Percentiles rank a stretch among this genome's conserved stretches.
Evolutionary conservation across 2,329 filamentous ascomycete genomes (phyloP).

Genomic region (Ustulina deusta): DNA sequence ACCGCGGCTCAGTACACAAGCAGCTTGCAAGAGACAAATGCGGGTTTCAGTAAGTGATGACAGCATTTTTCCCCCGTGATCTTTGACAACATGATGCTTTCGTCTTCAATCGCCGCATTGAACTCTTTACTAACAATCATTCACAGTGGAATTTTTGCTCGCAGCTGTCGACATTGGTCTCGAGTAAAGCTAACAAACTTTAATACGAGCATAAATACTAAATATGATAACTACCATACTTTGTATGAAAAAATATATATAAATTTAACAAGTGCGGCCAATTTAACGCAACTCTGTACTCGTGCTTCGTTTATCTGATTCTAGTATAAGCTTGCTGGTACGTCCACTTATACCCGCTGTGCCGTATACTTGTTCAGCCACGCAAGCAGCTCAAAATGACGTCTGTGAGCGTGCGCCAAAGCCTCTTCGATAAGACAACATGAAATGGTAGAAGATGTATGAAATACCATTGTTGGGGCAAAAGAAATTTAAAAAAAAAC

Average conservation of each 20-base stretch:
- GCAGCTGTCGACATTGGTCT: slow-evolving; percentile 45
- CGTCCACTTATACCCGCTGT: too few species aligned
- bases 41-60: slow-evolving; percentile 54
- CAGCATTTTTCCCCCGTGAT: too few species aligned
- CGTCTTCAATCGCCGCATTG: neutral
- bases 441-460: too few species aligned
- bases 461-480: too few species aligned
- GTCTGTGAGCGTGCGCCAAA: too few species aligned
- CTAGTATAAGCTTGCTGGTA: too few species aligned
- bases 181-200: slow-evolving; percentile 19
- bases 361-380: too few species aligned
- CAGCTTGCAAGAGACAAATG: slow-evolving; percentile 59
- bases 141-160: slow-evolving; percentile 56
- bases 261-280: neutral
- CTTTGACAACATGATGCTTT: too few species aligned
- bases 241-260: neutral
- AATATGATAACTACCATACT: neutral
- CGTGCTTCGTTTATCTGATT: neutral
- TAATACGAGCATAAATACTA: neutral
- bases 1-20: slow-evolving; percentile 56
- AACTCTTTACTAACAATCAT: neutral
- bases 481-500: too few species aligned
- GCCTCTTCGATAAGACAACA: too few species aligned
- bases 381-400: too few species aligned
- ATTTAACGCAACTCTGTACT: neutral